These are phyloP conservation scores for Coemansia sp. DNA, from an alignment of 192 early-diverging fungal species.

Conservation along the genomic window DNA sequence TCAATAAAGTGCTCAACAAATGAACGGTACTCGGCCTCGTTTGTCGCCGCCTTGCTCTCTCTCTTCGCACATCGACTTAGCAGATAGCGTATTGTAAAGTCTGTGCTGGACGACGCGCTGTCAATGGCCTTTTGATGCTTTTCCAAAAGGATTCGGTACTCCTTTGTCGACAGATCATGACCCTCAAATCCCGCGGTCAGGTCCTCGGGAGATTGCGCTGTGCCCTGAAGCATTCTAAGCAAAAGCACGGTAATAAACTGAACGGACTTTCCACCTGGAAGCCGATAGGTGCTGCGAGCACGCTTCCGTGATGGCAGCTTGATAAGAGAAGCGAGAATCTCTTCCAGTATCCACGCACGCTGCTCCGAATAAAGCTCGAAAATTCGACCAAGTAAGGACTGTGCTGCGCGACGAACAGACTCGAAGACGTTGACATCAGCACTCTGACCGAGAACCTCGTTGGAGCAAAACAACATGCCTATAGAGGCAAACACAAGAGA, in stretches of 20 bases:
- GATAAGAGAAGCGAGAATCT: conserved; percentile 74
- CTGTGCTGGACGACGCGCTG: conserved; percentile 56
- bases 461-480: conserved; percentile 37
- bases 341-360: conserved; percentile 81
- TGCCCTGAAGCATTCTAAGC: conserved; percentile 65
- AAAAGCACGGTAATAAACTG: conserved; percentile 72
- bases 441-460: conserved; percentile 20
- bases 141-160: conserved; percentile 35
- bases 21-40: conserved; percentile 71
- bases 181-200: conserved; percentile 40
- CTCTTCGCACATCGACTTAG: conserved; percentile 56
- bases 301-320: conserved; percentile 65
- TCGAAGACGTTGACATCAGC: conserved; percentile 34
- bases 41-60: conserved; percentile 46
- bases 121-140: conserved; percentile 55
- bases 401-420: conserved; percentile 43
- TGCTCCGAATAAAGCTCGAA: conserved; percentile 55
- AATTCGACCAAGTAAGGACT: conserved; percentile 35
- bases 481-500: conserved; percentile 49
- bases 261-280: conserved; percentile 64
- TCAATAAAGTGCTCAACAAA: conserved; percentile 72
- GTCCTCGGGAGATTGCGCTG: conserved; percentile 36
- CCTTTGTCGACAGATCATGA: conserved; percentile 28
- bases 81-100: conserved; percentile 63
- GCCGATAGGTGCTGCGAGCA: conserved; percentile 56